phyloP scores from a whole-genome alignment of 1,284 basidiomycete species.

The Cystobasidium slooffiae region DNA sequence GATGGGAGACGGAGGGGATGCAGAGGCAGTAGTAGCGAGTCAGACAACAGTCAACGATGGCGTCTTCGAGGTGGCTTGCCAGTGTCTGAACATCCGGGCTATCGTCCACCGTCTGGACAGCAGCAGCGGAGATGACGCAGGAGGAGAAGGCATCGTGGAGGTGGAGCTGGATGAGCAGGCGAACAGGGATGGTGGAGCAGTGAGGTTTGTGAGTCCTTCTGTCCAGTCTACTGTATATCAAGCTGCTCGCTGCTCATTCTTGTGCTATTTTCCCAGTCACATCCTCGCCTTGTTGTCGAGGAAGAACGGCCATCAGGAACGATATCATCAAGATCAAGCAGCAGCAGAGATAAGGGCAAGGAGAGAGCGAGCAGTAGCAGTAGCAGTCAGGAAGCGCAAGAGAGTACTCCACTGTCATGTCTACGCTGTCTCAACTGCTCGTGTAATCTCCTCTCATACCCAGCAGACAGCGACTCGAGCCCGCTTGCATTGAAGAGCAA shows the following conservation, averaged over 20 bases:
- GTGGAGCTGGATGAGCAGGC: conserved; percentile 17
- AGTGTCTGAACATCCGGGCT: conserved; percentile 21
- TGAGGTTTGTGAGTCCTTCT: conserved; percentile 1
- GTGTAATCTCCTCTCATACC: conserved; percentile 5
- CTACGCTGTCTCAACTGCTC: conserved; percentile 19
- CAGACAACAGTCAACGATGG: no score
- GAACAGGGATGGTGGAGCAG: conserved; percentile 18
- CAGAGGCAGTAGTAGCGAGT: background rate
- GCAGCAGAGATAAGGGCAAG: conserved; percentile 1
- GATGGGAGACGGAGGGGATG: background rate
- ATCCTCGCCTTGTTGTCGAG: conserved; percentile 25
- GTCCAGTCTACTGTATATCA: background rate
- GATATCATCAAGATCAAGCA: background rate
- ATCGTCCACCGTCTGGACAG: background rate
- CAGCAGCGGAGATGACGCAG: background rate
- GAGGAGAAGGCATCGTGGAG: conserved; percentile 1
- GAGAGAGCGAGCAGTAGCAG: background rate
- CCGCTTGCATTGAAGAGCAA: conserved; percentile 10
- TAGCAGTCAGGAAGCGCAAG: background rate
- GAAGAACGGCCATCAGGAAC: background rate
- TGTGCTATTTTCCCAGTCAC: background rate
- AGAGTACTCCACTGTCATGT: background rate
- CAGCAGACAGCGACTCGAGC: conserved; percentile 9
- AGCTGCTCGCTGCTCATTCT: background rate
- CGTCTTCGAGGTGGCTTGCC: background rate